Evolutionary conservation across 805 yeast genomes (phyloP).

Genomic region (Metschnikowia kunwiensis): DNA sequence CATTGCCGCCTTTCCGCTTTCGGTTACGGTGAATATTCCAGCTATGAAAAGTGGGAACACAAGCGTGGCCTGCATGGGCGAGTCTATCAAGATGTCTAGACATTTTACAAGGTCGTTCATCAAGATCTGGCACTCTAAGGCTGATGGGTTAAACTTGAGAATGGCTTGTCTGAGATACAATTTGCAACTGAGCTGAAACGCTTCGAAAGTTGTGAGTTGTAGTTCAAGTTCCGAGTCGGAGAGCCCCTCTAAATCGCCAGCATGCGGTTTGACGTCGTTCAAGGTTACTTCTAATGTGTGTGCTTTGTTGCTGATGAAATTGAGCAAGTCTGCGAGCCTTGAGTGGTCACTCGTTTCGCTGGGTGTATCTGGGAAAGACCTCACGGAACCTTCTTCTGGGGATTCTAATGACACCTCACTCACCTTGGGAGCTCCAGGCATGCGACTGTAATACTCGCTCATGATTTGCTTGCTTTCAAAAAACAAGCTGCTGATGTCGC

Average conservation of each 20-base stretch:
- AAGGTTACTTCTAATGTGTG: slow-evolving; percentile 47
- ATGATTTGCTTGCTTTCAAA: slow-evolving; percentile 44
- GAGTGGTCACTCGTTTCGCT: slow-evolving; percentile 10
- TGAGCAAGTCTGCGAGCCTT: slow-evolving; percentile 17
- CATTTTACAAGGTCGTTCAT: slow-evolving; percentile 52
- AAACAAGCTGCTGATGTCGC: slow-evolving; percentile 63
- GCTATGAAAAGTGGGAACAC: slow-evolving; percentile 79
- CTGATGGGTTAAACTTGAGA: slow-evolving; percentile 54
- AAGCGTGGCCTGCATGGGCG: slow-evolving; percentile 66
- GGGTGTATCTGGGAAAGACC: neutral
- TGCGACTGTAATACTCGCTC: slow-evolving; percentile 11
- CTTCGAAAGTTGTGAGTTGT: slow-evolving; percentile 69
- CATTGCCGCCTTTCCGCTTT: slow-evolving; percentile 53
- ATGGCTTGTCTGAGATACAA: slow-evolving; percentile 68
- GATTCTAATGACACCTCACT: neutral
- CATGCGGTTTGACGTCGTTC: slow-evolving; percentile 51
- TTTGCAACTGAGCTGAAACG: slow-evolving; percentile 65
- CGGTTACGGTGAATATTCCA: slow-evolving; percentile 61
- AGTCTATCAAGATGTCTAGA: slow-evolving; percentile 58
- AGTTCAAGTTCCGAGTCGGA: slow-evolving; percentile 53
- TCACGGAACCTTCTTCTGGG: slow-evolving; percentile 4
- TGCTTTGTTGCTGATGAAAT: slow-evolving; percentile 29
- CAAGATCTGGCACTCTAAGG: slow-evolving; percentile 60
- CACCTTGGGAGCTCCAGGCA: neutral
- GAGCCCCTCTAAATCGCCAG: slow-evolving; percentile 40